Evolutionary conservation across 352 stramenopile species (phyloP), one percentile per base, ranked within the genome.

Genomic region (Globisporangium nagaii): DNA sequence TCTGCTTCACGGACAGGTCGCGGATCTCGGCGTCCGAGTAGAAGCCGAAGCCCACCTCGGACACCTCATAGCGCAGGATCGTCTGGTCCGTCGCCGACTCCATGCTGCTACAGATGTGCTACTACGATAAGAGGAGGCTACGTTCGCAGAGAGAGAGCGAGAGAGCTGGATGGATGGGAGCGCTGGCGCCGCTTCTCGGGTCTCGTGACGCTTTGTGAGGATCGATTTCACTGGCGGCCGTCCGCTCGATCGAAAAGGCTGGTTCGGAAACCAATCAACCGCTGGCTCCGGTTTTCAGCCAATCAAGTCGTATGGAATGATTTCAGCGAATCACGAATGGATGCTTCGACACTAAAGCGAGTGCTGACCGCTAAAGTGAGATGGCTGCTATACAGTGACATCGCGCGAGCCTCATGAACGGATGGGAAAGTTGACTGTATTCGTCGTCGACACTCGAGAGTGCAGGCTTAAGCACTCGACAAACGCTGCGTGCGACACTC

Each of bases 11-110:
- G 57, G 88, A 98, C 59, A 98, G 74, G 62, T 93, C 75, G 52
- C 95, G 83, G 61, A 99, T 97, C 77, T 99, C 96, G 46, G 96
- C 95, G 68, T 98, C 95, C 48, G 90, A 98, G 73, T 98, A 99
- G 68, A 99, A 98, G 37, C 93, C 88, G 63, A 98, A 99, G 51
- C 70, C 74, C 53, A 97, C 79, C 66, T 97, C 87, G 37, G 75
- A 63, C 53, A 97, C 88, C 58, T 97, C 86, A 86, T 96, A 88
- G 58, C 88, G 86, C 58, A 95, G 68, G 55, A 95, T 94, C 49
- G 84, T 94, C 71, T 95, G 85, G 70, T 95, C 85, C 69, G 81
- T 95, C 53, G 79, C 81, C 57, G 83, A 79, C 60, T 95, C 81
- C 84, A 95, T 95, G 46, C 49, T 48, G 40, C 40, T 42, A 25